A percentile compares a stretch with the other conserved stretches of the same genome.
Evolutionary conservation across 169 alveolate species (phyloP).

Genomic region (Eimeria zaria): DNA sequence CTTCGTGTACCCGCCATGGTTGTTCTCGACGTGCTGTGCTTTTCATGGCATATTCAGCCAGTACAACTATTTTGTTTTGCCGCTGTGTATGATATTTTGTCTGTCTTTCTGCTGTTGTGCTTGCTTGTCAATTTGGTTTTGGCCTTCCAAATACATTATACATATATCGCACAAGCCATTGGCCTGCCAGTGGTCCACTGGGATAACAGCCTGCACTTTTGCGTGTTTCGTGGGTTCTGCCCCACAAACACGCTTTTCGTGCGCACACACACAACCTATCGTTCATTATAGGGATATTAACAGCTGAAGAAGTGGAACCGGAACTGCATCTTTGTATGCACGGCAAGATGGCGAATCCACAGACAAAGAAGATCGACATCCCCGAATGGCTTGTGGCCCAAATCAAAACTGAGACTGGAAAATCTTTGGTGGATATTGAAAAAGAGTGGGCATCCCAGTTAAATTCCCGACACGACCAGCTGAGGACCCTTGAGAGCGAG

Average conservation of each 20-base stretch:
- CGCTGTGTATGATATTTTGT: neutral
- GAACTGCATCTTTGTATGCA: neutral
- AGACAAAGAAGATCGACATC: neutral
- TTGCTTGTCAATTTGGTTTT: neutral
- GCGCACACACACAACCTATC: neutral
- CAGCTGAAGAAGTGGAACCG: neutral
- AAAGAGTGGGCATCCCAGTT: conserved; percentile 35
- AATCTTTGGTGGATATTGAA: conserved; percentile 37
- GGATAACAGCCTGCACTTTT: neutral
- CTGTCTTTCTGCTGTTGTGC: neutral
- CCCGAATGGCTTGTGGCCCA: neutral
- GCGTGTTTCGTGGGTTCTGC: neutral
- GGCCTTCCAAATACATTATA: neutral
- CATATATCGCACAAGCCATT: neutral
- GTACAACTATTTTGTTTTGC: neutral
- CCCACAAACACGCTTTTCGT: neutral
- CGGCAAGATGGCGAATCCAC: conserved; percentile 9
- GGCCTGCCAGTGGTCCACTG: conserved; percentile 24
- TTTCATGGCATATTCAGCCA: neutral
- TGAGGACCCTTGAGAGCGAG: neutral
- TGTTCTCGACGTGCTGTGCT: neutral
- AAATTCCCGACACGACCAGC: conserved; percentile 25
- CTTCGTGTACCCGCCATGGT: neutral
- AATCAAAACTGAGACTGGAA: conserved; percentile 21
- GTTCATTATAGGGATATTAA: neutral